phyloP scores from a whole-genome alignment of 148 eudicot species.

The Talinum fruticosum region DNA sequence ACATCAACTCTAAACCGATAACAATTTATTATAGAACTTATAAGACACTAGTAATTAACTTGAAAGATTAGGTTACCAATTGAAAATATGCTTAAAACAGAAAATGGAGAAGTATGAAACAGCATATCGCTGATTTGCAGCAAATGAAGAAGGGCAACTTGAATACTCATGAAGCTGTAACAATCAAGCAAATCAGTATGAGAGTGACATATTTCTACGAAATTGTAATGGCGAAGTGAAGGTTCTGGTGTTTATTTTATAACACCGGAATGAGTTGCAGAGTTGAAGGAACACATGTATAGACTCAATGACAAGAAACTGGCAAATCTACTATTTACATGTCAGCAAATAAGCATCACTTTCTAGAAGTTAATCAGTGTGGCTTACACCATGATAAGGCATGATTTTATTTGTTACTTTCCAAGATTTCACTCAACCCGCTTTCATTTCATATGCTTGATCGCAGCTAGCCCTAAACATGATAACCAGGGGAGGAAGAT shows the following conservation, averaged over 20 bases:
- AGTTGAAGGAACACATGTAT: background rate
- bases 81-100: background rate
- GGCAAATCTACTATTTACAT: background rate
- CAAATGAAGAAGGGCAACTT: background rate
- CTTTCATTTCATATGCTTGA: too few species aligned
- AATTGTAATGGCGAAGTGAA: background rate
- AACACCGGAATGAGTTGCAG: too few species aligned
- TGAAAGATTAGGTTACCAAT: background rate
- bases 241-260: background rate
- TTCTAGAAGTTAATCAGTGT: too few species aligned
- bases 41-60: background rate
- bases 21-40: background rate
- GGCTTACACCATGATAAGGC: too few species aligned
- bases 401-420: background rate
- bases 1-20: background rate
- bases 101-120: background rate
- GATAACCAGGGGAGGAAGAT: background rate
- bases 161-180: background rate
- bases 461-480: background rate
- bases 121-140: conserved; percentile 3
- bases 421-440: background rate
- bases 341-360: too few species aligned
- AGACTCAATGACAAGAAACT: background rate
- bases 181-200: background rate
- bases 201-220: background rate